phyloP scores from a whole-genome alignment of 495 filamentous ascomycete genomes.

The Cudoniella acicularis region DNA sequence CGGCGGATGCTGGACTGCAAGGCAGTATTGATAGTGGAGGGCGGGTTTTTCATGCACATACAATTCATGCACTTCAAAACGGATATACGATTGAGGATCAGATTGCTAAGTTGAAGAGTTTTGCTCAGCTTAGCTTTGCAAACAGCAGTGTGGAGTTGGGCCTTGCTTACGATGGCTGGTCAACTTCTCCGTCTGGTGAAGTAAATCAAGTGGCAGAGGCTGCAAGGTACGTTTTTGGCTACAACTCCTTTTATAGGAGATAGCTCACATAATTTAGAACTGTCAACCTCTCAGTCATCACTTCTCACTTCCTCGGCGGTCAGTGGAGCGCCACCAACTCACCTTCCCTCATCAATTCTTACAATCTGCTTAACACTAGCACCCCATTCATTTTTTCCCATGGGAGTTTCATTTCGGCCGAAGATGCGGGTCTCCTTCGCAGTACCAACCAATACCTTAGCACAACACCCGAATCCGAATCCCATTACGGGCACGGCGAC shows the following conservation, averaged over 20 bases:
- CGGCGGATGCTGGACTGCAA: not conserved
- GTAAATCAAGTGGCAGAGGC: not conserved
- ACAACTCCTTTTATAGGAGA: not conserved
- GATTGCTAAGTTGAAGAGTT: not conserved
- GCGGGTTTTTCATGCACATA: not conserved
- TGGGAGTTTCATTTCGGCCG: not conserved
- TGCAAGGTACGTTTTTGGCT: not conserved
- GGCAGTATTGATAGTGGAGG: not conserved
- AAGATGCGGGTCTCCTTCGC: not conserved
- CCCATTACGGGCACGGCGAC: slow-evolving; percentile 41
- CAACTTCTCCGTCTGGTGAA: not conserved
- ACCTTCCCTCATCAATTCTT: not conserved
- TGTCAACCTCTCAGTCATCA: not conserved
- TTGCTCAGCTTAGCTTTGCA: slow-evolving; percentile 3
- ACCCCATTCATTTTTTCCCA: not conserved
- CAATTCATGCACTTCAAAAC: not conserved
- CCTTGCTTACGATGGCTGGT: slow-evolving; percentile 35
- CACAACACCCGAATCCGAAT: slow-evolving; percentile 44
- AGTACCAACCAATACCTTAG: slow-evolving; percentile 36
- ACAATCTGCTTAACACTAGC: not conserved
- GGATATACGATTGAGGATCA: not conserved
- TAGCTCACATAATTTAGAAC: not conserved
- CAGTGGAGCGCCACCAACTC: not conserved
- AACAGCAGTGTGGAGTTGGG: slow-evolving; percentile 27
- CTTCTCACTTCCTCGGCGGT: not conserved